Evolutionary conservation across 352 stramenopile species (phyloP).

Genomic region (Globisporangium yorkense): DNA sequence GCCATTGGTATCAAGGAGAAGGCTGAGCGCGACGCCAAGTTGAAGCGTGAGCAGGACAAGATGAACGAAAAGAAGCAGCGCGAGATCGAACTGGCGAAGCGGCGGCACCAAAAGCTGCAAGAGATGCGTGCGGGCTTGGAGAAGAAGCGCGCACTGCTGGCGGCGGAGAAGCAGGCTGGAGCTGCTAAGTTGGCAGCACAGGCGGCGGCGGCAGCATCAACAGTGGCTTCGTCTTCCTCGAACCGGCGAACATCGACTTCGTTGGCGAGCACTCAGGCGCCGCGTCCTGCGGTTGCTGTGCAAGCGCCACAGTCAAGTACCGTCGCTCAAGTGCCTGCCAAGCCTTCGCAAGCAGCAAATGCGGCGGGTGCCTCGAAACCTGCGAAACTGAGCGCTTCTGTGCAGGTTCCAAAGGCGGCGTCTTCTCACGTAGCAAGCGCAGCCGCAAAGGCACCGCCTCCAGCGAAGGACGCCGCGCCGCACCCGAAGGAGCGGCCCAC

Average conservation of each 20-base stretch:
- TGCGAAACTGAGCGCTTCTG: not conserved
- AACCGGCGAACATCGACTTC: conserved; percentile 1
- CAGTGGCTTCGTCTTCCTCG: not conserved
- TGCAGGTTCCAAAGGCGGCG: not conserved
- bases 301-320: not conserved
- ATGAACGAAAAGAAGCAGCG: conserved; percentile 53
- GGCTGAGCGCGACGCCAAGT: conserved; percentile 44
- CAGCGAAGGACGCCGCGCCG: not conserved
- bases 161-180: conserved; percentile 26
- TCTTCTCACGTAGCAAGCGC: not conserved
- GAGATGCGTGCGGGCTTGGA: conserved; percentile 64
- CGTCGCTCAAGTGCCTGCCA: not conserved
- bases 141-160: conserved; percentile 57
- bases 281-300: not conserved
- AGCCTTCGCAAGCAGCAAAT: not conserved
- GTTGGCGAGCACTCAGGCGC: not conserved
- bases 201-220: conserved; percentile 4
- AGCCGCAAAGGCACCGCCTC: not conserved
- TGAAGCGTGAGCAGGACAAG: conserved; percentile 48
- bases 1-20: conserved; percentile 48
- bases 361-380: not conserved
- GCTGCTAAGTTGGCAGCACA: conserved; percentile 17
- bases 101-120: conserved; percentile 53
- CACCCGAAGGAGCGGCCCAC: conserved; percentile 17
- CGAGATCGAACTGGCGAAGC: conserved; percentile 54